These are phyloP conservation scores for Acanthamoeba castellanii DNA, from an alignment of 208 protist species.

Conservation along the genomic window DNA sequence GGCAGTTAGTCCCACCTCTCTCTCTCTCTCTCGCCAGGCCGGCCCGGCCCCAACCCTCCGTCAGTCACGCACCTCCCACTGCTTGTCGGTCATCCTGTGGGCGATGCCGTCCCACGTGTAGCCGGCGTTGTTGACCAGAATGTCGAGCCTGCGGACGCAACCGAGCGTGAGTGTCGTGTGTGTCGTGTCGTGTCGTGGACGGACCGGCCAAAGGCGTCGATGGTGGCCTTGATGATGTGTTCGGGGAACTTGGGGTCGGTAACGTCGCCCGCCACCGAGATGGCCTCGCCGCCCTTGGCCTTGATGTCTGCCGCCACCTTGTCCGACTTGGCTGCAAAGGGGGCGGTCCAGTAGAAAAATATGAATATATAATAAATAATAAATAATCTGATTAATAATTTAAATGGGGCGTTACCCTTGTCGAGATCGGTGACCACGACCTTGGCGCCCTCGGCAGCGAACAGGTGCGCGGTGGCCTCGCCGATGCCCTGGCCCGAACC, in stretches of 20 bases:
- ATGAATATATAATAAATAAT: background rate
- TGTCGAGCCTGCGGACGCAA: slow-evolving; percentile 62
- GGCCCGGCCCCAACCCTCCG: background rate
- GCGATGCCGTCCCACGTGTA: slow-evolving; percentile 84
- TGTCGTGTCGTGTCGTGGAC: background rate
- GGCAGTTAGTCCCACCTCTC: no score
- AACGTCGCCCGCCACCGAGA: slow-evolving; percentile 78
- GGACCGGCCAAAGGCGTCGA: slow-evolving; percentile 5
- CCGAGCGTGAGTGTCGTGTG: background rate
- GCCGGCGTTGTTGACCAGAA: slow-evolving; percentile 85
- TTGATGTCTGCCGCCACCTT: slow-evolving; percentile 69
- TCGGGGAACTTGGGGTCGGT: slow-evolving; percentile 78
- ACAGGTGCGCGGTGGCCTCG: slow-evolving; percentile 70
- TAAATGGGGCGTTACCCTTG: background rate
- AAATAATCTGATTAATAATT: background rate
- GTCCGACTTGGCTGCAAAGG: slow-evolving; percentile 61
- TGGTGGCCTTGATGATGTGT: slow-evolving; percentile 65
- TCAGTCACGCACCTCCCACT: slow-evolving; percentile 68
- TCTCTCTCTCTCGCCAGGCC: no score
- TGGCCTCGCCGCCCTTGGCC: slow-evolving; percentile 77
- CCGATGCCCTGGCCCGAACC: slow-evolving; percentile 82
- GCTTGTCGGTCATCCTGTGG: slow-evolving; percentile 83
- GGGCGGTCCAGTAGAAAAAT: background rate
- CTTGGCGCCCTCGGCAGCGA: slow-evolving; percentile 73
- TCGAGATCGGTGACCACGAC: slow-evolving; percentile 84